These are phyloP conservation scores for Bruguiera gymnorhiza DNA, from an alignment of 345 rosid genomes.

Conservation along the genomic window DNA sequence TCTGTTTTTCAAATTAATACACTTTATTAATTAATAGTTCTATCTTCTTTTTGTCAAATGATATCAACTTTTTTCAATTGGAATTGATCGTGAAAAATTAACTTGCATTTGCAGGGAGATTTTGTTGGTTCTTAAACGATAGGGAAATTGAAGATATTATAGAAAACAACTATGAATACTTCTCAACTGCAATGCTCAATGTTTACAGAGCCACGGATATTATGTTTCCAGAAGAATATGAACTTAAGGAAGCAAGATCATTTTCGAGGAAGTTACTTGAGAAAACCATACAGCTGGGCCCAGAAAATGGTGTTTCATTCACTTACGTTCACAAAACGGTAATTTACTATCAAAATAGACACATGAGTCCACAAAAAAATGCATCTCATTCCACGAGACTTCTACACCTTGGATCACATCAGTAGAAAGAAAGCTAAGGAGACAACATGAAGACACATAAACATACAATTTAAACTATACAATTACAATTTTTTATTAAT, in stretches of 20 bases:
- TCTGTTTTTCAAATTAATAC: background rate
- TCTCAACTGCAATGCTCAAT: conserved; percentile 38
- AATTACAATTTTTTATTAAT: too few species aligned
- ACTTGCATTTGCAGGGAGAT: conserved; percentile 35
- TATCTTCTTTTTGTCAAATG: background rate
- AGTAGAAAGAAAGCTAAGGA: too few species aligned
- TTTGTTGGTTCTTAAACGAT: conserved; percentile 55
- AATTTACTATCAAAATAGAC: background rate
- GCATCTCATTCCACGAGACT: too few species aligned
- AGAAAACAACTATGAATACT: conserved; percentile 27
- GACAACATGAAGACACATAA: too few species aligned
- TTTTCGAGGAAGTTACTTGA: conserved; percentile 35
- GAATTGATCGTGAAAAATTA: too few species aligned
- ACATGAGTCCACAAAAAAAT: too few species aligned
- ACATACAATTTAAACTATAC: too few species aligned
- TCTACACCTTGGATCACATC: too few species aligned
- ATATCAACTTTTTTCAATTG: too few species aligned
- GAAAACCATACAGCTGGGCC: conserved; percentile 17
- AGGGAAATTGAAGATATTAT: conserved; percentile 31
- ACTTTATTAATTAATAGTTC: background rate
- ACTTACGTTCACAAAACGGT: conserved; percentile 24
- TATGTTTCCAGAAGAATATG: too few species aligned
- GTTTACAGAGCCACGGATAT: conserved; percentile 21
- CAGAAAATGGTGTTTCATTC: background rate
- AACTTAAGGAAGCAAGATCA: too few species aligned